These are phyloP conservation scores for Talinum fruticosum DNA, from an alignment of 148 eudicot species.

Conservation along the genomic window DNA sequence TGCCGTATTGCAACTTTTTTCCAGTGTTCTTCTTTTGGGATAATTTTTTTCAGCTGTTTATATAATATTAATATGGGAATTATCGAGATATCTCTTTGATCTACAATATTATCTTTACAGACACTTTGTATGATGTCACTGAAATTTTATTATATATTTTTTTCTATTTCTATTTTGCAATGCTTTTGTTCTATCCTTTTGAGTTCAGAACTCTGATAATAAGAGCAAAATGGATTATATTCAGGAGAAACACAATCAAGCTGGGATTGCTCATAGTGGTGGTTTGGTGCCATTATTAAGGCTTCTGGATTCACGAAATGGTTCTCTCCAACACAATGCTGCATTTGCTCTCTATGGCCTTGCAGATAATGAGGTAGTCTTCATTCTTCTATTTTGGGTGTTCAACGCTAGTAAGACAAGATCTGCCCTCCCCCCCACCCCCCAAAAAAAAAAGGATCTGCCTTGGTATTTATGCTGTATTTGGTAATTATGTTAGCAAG, in stretches of 20 bases:
- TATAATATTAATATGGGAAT: too few species aligned
- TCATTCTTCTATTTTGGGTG: not conserved
- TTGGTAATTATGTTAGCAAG: not conserved
- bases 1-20: not conserved
- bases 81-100: too few species aligned
- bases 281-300: constrained; percentile 32
- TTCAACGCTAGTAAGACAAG: not conserved
- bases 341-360: constrained; percentile 41
- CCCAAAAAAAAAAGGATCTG: too few species aligned
- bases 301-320: constrained; percentile 35
- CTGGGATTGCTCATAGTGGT: constrained; percentile 36
- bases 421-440: too few species aligned
- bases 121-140: not conserved
- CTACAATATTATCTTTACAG: too few species aligned
- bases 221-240: not conserved
- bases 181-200: not conserved
- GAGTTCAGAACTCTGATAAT: not conserved
- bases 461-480: not conserved
- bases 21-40: not conserved
- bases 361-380: constrained; percentile 73
- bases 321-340: constrained; percentile 38
- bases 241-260: constrained; percentile 37
- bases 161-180: not conserved
- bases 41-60: too few species aligned
- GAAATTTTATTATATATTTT: not conserved